Conservation (phyloP, 805 yeast genomes). For the Pichia membranifaciens region DNA sequence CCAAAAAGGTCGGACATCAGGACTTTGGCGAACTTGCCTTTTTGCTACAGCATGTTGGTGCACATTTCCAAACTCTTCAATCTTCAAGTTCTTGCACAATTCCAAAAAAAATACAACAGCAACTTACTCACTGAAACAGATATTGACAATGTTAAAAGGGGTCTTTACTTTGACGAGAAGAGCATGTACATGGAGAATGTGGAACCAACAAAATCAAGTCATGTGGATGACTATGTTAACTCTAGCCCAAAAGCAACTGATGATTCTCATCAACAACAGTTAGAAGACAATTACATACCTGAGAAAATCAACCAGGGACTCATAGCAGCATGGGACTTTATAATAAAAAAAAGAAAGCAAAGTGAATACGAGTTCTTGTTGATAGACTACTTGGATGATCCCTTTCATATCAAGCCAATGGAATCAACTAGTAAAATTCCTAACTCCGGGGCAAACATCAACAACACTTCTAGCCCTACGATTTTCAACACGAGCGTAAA, state of each 20-base stretch:
- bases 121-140: constrained; percentile 35
- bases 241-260: not conserved
- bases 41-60: constrained; percentile 22
- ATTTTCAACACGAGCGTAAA: not conserved
- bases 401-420: constrained; percentile 4
- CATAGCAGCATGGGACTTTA: constrained; percentile 40
- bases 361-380: constrained; percentile 46
- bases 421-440: not conserved
- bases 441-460: not conserved
- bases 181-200: constrained; percentile 7
- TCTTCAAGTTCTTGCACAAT: constrained; percentile 18
- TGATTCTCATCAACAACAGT: not conserved
- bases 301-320: constrained; percentile 15
- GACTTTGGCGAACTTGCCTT: constrained; percentile 26
- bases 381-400: constrained; percentile 30
- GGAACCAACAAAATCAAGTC: constrained; percentile 13
- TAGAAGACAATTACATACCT: constrained; percentile 11
- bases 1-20: constrained; percentile 15
- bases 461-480: not conserved
- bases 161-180: constrained; percentile 32
- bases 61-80: constrained; percentile 23
- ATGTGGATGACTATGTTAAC: constrained; percentile 14
- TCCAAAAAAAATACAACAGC: constrained; percentile 27
- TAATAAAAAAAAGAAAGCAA: constrained; percentile 41
- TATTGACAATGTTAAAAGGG: constrained; percentile 21